Evolutionary conservation across 371 early-diverging fungal species (phyloP).

Genomic region (Mycotypha africana): DNA sequence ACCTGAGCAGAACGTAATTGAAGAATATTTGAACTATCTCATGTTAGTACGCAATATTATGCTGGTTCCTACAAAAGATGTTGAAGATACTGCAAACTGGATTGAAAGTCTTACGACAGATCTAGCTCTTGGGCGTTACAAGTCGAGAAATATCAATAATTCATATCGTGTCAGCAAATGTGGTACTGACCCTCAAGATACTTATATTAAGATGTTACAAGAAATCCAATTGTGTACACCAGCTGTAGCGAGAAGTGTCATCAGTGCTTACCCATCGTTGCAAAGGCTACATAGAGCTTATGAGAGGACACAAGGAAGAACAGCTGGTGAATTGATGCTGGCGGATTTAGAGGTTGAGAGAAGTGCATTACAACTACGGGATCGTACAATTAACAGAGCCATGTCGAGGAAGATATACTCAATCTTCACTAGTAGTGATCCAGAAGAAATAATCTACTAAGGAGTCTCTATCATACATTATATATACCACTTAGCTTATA

Average conservation of each 20-base stretch:
- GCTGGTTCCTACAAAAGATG: slow-evolving; percentile 37
- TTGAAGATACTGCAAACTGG: slow-evolving; percentile 47
- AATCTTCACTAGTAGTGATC: slow-evolving; percentile 49
- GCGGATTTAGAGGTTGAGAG: slow-evolving; percentile 37
- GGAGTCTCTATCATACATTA: too few species aligned
- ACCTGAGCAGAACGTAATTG: slow-evolving; percentile 24
- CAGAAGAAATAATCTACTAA: slow-evolving; percentile 24
- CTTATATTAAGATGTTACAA: slow-evolving; percentile 61
- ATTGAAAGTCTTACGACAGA: slow-evolving; percentile 55
- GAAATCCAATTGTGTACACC: slow-evolving; percentile 61
- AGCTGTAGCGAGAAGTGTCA: slow-evolving; percentile 52
- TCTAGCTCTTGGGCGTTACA: slow-evolving; percentile 54
- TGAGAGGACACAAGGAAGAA: slow-evolving; percentile 2
- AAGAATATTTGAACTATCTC: slow-evolving; percentile 31
- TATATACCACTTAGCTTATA: too few species aligned
- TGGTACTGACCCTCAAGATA: slow-evolving; percentile 49
- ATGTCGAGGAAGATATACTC: slow-evolving; percentile 53
- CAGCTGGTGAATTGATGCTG: slow-evolving; percentile 32
- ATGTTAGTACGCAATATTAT: slow-evolving; percentile 37
- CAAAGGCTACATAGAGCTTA: slow-evolving; percentile 53
- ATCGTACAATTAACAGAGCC: slow-evolving; percentile 34
- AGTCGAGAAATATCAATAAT: slow-evolving; percentile 29
- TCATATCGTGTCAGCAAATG: slow-evolving; percentile 31
- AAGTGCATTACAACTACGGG: slow-evolving; percentile 22
- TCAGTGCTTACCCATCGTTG: slow-evolving; percentile 47